Conservation (phyloP, 2,329 filamentous ascomycete species). For the Lachnellula subtilissima region DNA sequence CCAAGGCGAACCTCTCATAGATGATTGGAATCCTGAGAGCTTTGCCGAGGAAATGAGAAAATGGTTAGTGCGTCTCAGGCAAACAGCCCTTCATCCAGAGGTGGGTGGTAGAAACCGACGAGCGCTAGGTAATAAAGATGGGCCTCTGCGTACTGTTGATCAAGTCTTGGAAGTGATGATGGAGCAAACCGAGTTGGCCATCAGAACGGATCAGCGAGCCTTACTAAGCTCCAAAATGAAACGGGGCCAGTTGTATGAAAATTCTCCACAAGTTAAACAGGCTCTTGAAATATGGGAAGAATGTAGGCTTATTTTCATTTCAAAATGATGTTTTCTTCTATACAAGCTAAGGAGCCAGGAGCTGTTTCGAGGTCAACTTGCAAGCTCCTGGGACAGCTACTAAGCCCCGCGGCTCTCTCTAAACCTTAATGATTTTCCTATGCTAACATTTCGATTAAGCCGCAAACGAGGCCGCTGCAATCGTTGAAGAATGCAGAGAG, state of each 20-base stretch:
- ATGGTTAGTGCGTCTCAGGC: slow-evolving; percentile 73
- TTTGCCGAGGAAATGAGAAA: slow-evolving; percentile 66
- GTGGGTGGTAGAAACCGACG: slow-evolving; percentile 64
- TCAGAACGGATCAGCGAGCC: slow-evolving; percentile 64
- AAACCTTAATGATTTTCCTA: no score
- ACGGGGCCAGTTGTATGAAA: slow-evolving; percentile 74
- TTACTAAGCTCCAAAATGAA: slow-evolving; percentile 60
- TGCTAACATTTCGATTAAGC: slow-evolving; percentile 30
- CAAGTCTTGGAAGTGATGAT: slow-evolving; percentile 92
- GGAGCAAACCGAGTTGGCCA: slow-evolving; percentile 67
- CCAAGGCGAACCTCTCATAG: slow-evolving; percentile 56
- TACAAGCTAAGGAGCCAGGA: no score
- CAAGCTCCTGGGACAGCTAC: no score
- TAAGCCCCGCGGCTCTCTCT: no score
- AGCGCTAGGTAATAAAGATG: slow-evolving; percentile 56
- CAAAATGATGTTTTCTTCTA: no score
- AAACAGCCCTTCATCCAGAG: slow-evolving; percentile 82
- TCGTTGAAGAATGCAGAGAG: slow-evolving; percentile 60
- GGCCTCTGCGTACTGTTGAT: slow-evolving; percentile 71
- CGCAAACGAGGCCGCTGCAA: slow-evolving; percentile 41
- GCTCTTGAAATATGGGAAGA: slow-evolving; percentile 67
- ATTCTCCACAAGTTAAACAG: slow-evolving; percentile 60
- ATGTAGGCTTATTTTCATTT: no score
- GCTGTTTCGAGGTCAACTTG: no score
- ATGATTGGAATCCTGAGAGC: slow-evolving; percentile 64